Base-by-base conservation (phyloP, 2,329 filamentous ascomycete species). In the Cladophialophora immunda region DNA sequence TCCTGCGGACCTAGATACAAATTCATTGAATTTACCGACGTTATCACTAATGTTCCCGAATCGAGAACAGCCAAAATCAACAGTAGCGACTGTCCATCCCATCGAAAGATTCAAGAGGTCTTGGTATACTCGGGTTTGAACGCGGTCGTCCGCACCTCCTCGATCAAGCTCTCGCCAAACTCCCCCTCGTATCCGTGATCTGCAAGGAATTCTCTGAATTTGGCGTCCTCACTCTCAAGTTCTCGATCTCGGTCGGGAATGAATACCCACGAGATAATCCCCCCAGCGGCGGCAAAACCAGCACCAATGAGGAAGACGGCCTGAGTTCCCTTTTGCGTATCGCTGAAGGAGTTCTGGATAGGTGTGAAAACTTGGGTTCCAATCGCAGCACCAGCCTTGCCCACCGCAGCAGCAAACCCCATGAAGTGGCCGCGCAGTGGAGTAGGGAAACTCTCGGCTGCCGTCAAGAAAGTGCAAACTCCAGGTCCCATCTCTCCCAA, bases 401-500 rank as follows among this genome's bases (percentile, higher is more conserved):
- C 81, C 19, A 80, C 80, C 0, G 83, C 83, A 0, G 82, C 77
- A 0, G 82, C 79, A 58, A 85, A 76, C 0, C 83, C 83, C 65
- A 84, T 78, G 73, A 82, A 83, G 59, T 84, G 82, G 0, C 83
- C 83, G 1, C 83, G 78, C 2, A 86, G 77, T 0, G 81, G 80
- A 0, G 84, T 85, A 0, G 83, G 82, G 73, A 85, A 85, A 29
- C 78, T 82, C 65, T 86, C 83, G 0, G 81, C 79, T 0, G 81
- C 77, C 7, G 74, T 75, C 17, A 79, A 70, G 50, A 78, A 76
- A 30, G 71, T 80, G 67, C 66, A 76, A 71, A 79, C 82, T 1
- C 84, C 84, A 2, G 84, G 84, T 0, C 84, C 84, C 57, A 86
- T 80, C 66, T 85, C 82, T 0, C 83, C 83, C 0, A 85, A 72